Conservation (phyloP, 2,329 filamentous ascomycete species). For the Mycogone perniciosa region DNA sequence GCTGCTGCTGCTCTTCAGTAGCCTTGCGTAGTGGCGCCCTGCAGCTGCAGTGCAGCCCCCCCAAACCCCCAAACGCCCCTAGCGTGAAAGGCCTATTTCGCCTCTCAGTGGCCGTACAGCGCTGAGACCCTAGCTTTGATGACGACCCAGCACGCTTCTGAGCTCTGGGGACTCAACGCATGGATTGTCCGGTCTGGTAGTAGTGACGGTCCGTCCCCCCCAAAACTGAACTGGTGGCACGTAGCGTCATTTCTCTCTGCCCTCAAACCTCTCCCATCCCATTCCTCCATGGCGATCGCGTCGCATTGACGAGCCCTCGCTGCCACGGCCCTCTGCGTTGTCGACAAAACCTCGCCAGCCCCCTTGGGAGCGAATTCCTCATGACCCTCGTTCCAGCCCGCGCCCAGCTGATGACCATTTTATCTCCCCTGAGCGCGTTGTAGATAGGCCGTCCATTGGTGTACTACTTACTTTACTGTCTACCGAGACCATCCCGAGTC, state of each 20-base stretch:
- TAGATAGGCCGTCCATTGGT: constrained; percentile 6
- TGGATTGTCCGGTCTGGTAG: neutral
- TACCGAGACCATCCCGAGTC: no score
- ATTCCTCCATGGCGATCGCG: constrained; percentile 6
- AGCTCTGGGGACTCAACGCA: constrained; percentile 9
- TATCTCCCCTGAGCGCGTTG: constrained; percentile 9
- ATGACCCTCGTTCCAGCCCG: constrained; percentile 10
- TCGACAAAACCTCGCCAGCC: constrained; percentile 1
- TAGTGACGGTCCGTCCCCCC: constrained; percentile 1
- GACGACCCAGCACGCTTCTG: constrained; percentile 8
- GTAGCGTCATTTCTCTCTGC: constrained; percentile 10
- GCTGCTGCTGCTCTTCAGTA: constrained; percentile 2
- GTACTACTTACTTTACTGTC: neutral
- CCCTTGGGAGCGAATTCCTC: constrained; percentile 10
- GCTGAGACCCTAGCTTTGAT: constrained; percentile 8
- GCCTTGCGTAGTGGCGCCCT: neutral
- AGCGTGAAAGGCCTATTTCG: constrained; percentile 8
- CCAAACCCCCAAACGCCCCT: neutral
- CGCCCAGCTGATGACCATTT: constrained; percentile 11
- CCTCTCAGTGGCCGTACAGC: constrained; percentile 10
- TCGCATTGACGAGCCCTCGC: constrained; percentile 1
- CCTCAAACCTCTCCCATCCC: neutral
- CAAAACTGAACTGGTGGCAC: neutral
- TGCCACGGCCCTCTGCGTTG: neutral
- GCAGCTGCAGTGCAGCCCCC: neutral